Base-by-base conservation (phyloP, 495 filamentous ascomycete species). In the Chaetomium fimeti region DNA sequence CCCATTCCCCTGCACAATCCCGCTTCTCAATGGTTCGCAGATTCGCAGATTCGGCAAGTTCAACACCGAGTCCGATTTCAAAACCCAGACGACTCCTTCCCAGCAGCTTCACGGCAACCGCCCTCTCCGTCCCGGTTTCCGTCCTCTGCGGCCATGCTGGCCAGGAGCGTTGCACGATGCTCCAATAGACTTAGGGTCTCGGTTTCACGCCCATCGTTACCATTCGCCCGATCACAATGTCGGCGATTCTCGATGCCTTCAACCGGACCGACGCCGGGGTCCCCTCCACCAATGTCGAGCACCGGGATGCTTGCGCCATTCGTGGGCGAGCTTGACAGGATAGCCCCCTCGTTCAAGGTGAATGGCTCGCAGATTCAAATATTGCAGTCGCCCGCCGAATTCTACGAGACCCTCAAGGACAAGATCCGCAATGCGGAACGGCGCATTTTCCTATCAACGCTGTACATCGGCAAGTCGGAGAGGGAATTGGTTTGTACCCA, bases 401-500 rank as follows among this genome's bases (percentile, higher is more conserved):
- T 99, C 76, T 98, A 96, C 70, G 85, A 88, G 51, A 89, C 88
- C 7, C 78, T 99, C 57, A 97, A 97, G 89, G 72, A 78, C 62
- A 95, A 91, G 79, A 97, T 99, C 68, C 82, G 82, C 42, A 84
- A 83, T 64, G 94, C 94, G 4, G 84, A 89, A 69, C 77, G 79
- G 54, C 84, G 91, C 65, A 88, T 99, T 69, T 99, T 92, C 74
- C 79, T 99, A 57, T 95, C 91, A 22, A 98, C 94, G 0, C 80
- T 99, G 36, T 99, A 99, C 71, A 92, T 99, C 70, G 94, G 94
- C 66, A 95, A 93, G 77, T 88, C 90, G 2, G 94, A 99, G 77
- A 82, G 91, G 77, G 95, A 97, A 63, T 78, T 99, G 71, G 88
- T 89, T 81, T 18, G 76, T 67, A 5, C 25, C 25, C 5, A 11